A percentile compares a stretch with the other conserved stretches of the same genome.
These are phyloP conservation scores for Catunica adiposa DNA, from an alignment of 2,329 filamentous ascomycete species.

Conservation along the genomic window DNA sequence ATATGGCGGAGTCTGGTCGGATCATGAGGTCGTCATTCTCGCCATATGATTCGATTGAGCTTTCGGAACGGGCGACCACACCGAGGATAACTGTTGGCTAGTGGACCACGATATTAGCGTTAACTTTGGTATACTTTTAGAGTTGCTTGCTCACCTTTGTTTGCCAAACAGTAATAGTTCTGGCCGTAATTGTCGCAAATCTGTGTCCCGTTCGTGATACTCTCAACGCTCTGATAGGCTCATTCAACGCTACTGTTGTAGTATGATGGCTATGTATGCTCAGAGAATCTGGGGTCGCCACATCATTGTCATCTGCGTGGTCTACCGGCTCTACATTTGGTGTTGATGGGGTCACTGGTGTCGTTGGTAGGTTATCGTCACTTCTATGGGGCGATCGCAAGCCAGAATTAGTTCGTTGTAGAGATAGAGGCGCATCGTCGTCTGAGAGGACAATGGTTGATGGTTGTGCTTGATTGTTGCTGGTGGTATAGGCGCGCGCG, in stretches of 20 bases:
- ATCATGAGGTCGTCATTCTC: conserved; percentile 70
- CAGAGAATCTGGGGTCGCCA: neutral
- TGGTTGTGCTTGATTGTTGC: conserved; percentile 41
- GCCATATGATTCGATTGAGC: conserved; percentile 70
- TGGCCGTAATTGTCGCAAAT: conserved; percentile 75
- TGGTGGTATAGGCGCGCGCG: conserved; percentile 67
- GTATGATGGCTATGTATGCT: conserved; percentile 6
- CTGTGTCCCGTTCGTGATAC: conserved; percentile 63
- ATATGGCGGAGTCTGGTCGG: conserved; percentile 78
- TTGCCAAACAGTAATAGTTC: conserved; percentile 89
- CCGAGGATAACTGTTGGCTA: conserved; percentile 81
- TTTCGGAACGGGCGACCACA: conserved; percentile 62
- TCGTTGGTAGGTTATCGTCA: conserved; percentile 20
- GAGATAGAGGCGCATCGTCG: conserved; percentile 25
- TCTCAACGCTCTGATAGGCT: conserved; percentile 56
- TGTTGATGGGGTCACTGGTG: conserved; percentile 38
- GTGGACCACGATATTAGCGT: conserved; percentile 3
- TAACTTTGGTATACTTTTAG: neutral
- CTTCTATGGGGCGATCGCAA: conserved; percentile 11
- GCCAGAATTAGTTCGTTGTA: conserved; percentile 7
- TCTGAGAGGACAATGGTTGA: conserved; percentile 38
- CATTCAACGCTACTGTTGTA: conserved; percentile 24
- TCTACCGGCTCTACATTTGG: conserved; percentile 44
- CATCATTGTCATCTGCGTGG: conserved; percentile 24
- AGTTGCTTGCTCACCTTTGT: conserved; percentile 50